Conservation (phyloP, 148 eudicot species). For the Vaccinium vitisidaea region DNA sequence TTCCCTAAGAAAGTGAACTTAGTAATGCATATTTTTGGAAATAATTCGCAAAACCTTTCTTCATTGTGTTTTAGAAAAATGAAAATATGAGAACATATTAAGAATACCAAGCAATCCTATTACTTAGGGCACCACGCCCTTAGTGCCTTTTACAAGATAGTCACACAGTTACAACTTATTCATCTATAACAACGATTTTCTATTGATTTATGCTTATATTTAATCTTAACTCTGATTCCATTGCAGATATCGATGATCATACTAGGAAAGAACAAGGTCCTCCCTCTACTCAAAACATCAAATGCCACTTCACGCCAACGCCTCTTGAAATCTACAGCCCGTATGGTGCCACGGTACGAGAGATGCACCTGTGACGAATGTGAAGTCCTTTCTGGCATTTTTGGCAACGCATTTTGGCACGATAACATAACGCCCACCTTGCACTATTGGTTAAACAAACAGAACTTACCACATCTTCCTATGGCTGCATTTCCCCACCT, state of each 20-base stretch:
- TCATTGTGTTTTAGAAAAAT: too few species aligned
- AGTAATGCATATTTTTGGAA: too few species aligned
- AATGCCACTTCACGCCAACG: slow-evolving; percentile 24
- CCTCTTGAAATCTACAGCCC: slow-evolving; percentile 33
- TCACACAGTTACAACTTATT: background rate
- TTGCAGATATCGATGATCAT: slow-evolving; percentile 35
- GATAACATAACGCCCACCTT: slow-evolving; percentile 28
- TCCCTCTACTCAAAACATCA: slow-evolving; percentile 24
- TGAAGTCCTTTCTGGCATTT: slow-evolving; percentile 39
- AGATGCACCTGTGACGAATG: slow-evolving; percentile 41
- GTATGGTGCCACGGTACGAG: slow-evolving; percentile 34
- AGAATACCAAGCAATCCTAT: too few species aligned
- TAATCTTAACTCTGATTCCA: background rate
- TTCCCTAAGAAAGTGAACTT: too few species aligned
- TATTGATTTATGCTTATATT: background rate
- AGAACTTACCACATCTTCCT: slow-evolving; percentile 30
- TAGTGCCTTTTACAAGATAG: background rate
- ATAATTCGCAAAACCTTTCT: too few species aligned
- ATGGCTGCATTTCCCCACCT: slow-evolving; percentile 45
- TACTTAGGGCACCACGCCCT: background rate
- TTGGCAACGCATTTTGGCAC: slow-evolving; percentile 41
- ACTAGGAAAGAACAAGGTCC: slow-evolving; percentile 26
- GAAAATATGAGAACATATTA: too few species aligned
- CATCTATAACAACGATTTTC: background rate
- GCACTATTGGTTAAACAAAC: slow-evolving; percentile 38